Evolutionary conservation across 2,329 filamentous ascomycete species (phyloP).

Genomic region (Fusarium citri): DNA sequence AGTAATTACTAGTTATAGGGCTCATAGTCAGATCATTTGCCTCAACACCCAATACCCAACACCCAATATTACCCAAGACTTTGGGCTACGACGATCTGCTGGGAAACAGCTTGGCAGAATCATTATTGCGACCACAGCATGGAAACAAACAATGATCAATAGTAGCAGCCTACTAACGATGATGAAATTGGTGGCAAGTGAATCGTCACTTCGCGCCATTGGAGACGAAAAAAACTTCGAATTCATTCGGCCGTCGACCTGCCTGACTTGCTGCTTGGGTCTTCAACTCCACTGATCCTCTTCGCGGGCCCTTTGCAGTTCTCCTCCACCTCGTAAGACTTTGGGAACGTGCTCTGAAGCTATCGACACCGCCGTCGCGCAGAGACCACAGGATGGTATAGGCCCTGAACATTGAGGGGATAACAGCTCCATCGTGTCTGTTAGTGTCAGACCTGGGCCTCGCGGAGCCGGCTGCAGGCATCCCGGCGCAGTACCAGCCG

Average conservation of each 20-base stretch:
- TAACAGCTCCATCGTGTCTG: constrained; percentile 38
- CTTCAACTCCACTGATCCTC: constrained; percentile 40
- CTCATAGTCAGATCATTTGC: constrained; percentile 13
- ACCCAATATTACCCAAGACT: constrained; percentile 11
- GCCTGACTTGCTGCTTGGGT: constrained; percentile 1
- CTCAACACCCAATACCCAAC: neutral
- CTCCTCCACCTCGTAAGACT: constrained; percentile 38
- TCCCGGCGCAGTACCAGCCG: constrained; percentile 29
- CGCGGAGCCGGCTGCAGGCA: constrained; percentile 47
- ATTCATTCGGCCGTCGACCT: constrained; percentile 7
- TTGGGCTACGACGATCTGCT: constrained; percentile 23
- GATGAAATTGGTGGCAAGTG: constrained; percentile 27
- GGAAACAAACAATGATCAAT: constrained; percentile 7
- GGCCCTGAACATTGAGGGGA: constrained; percentile 34
- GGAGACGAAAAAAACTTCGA: constrained; percentile 6
- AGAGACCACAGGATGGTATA: constrained; percentile 40
- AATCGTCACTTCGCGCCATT: constrained; percentile 22
- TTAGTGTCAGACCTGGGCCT: constrained; percentile 41
- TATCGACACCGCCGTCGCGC: constrained; percentile 46
- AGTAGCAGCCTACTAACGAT: constrained; percentile 25
- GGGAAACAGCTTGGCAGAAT: neutral
- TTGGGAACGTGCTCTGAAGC: constrained; percentile 44
- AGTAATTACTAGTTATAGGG: neutral
- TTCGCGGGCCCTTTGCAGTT: constrained; percentile 14
- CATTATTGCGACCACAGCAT: constrained; percentile 1